Percentiles rank a stretch among this genome's conserved stretches.
phyloP scores from a whole-genome alignment of 2,329 filamentous ascomycete species.

The Trichoderma cornu-damae region DNA sequence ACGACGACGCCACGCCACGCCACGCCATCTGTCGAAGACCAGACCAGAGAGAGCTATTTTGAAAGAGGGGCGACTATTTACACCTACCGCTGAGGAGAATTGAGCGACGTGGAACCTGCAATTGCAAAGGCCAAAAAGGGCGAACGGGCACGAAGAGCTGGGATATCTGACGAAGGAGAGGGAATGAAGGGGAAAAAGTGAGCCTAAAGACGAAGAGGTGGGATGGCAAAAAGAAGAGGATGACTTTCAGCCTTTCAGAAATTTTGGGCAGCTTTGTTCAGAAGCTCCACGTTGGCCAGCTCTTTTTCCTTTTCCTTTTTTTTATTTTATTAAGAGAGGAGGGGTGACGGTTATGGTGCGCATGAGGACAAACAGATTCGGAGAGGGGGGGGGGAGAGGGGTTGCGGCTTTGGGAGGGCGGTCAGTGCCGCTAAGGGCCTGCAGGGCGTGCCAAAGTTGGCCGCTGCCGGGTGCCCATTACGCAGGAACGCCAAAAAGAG shows the following conservation, averaged over 20 bases:
- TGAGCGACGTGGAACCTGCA: constrained; percentile 9
- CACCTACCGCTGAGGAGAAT: constrained; percentile 10
- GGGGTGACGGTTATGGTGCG: constrained; percentile 12
- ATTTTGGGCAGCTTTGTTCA: constrained; percentile 21
- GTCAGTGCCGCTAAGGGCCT: constrained; percentile 12
- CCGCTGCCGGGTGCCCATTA: constrained; percentile 2
- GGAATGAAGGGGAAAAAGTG: constrained; percentile 9
- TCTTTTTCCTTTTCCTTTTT: too few relatives aligned
- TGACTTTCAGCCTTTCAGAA: constrained; percentile 23
- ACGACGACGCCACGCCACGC: neutral
- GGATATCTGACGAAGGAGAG: constrained; percentile 14
- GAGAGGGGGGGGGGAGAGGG: too few relatives aligned
- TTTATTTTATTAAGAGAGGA: too few relatives aligned
- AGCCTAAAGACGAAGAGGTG: constrained; percentile 14
- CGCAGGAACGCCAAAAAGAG: neutral
- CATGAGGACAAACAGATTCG: neutral
- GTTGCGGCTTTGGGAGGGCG: constrained; percentile 15
- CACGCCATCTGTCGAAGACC: neutral
- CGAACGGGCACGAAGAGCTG: neutral
- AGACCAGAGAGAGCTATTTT: neutral
- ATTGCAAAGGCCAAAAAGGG: constrained; percentile 14
- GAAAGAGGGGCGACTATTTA: neutral
- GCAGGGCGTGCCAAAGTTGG: neutral
- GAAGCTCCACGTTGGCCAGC: constrained; percentile 22
- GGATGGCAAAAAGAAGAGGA: constrained; percentile 19